Evolutionary conservation across 768 basidiomycete species (phyloP).

Genomic region (Cyclocybe aegerita): DNA sequence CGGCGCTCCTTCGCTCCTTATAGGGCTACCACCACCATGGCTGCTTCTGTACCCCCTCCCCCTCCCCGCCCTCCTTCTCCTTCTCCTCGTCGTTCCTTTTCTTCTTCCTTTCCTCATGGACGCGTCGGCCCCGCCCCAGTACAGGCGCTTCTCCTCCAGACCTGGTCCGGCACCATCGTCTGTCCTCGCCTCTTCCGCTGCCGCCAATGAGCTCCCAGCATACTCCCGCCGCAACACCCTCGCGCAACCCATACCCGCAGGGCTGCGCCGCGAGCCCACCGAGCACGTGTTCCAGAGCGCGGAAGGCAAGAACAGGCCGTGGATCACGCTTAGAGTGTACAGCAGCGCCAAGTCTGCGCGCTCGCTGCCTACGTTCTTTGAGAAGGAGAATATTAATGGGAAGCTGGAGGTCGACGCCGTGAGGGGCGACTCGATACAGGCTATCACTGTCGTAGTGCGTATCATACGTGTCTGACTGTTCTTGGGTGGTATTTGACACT

Average conservation of each 20-base stretch:
- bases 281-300: slow-evolving; percentile 44
- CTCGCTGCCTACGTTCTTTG: slow-evolving; percentile 51
- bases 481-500: not conserved
- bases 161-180: slow-evolving; percentile 50
- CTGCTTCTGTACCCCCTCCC: too few species aligned
- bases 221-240: slow-evolving; percentile 50
- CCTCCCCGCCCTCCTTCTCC: slow-evolving; percentile 5
- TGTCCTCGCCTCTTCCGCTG: slow-evolving; percentile 17
- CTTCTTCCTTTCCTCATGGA: slow-evolving; percentile 35
- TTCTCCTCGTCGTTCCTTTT: not conserved
- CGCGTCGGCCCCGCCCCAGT: slow-evolving; percentile 47
- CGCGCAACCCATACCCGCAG: slow-evolving; percentile 30
- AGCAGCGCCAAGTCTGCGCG: slow-evolving; percentile 54
- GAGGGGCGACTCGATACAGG: slow-evolving; percentile 52
- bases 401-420: slow-evolving; percentile 46
- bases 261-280: slow-evolving; percentile 42
- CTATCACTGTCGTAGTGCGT: slow-evolving; percentile 42
- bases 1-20: too few species aligned
- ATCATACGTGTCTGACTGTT: not conserved
- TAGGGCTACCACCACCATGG: too few species aligned
- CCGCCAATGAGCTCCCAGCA: slow-evolving; percentile 37
- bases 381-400: slow-evolving; percentile 53
- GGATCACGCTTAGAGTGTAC: slow-evolving; percentile 44
- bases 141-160: slow-evolving; percentile 49
- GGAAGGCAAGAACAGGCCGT: slow-evolving; percentile 41